phyloP scores from a whole-genome alignment of 2,329 filamentous ascomycete genomes.

The Aspergillus fijiensis region DNA sequence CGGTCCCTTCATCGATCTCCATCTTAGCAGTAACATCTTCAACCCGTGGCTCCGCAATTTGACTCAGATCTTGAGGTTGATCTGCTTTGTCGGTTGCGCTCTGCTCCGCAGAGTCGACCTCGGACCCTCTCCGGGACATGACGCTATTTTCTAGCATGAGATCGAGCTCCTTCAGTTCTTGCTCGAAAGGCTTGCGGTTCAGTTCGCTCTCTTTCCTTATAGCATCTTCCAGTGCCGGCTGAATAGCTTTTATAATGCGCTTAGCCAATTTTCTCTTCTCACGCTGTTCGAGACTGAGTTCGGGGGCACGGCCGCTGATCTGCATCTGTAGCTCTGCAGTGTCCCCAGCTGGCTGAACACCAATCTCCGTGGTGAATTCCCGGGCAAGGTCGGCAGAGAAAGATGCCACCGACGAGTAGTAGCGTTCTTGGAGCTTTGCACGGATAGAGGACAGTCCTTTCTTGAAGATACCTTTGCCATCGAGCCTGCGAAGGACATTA shows the following conservation, averaged over 20 bases:
- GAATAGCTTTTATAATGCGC: slow-evolving; percentile 79
- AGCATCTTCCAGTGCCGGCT: slow-evolving; percentile 73
- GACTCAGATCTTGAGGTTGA: slow-evolving; percentile 47
- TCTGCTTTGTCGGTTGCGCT: slow-evolving; percentile 42
- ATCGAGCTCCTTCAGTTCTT: slow-evolving; percentile 71
- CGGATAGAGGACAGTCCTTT: slow-evolving; percentile 55
- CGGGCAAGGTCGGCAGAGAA: slow-evolving; percentile 60
- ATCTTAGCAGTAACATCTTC: slow-evolving; percentile 22
- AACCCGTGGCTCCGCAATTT: slow-evolving; percentile 29
- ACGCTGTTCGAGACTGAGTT: slow-evolving; percentile 63
- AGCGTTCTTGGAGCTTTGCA: slow-evolving; percentile 54
- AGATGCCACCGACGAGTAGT: slow-evolving; percentile 60
- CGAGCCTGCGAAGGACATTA: slow-evolving; percentile 40
- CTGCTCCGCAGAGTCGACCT: slow-evolving; percentile 45
- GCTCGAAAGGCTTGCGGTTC: slow-evolving; percentile 66
- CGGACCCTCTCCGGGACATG: slow-evolving; percentile 52
- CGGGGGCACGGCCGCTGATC: slow-evolving; percentile 49
- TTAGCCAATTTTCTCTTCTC: slow-evolving; percentile 84
- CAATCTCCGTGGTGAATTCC: slow-evolving; percentile 56
- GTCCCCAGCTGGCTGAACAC: slow-evolving; percentile 48
- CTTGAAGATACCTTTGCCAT: slow-evolving; percentile 55
- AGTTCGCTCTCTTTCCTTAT: slow-evolving; percentile 80
- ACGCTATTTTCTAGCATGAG: slow-evolving; percentile 68
- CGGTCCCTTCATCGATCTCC: slow-evolving; percentile 28
- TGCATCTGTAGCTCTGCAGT: slow-evolving; percentile 51